phyloP scores from a whole-genome alignment of 345 rosid species.

The Conringia planisiliqua region DNA sequence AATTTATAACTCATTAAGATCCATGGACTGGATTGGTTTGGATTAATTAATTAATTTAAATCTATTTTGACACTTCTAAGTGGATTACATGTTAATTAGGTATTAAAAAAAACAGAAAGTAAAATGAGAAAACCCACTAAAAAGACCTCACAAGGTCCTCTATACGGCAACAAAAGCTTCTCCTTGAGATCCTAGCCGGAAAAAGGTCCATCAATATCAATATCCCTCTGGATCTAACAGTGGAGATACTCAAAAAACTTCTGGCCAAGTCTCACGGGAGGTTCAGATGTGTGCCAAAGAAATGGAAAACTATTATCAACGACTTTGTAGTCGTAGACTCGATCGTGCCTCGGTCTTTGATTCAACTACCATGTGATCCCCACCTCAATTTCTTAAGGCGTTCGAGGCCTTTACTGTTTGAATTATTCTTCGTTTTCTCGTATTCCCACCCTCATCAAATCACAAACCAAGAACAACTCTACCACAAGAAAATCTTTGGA shows the following conservation, averaged over 20 bases:
- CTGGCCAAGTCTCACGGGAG: background rate
- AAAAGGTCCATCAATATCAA: background rate
- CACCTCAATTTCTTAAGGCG: background rate
- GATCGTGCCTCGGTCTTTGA: background rate
- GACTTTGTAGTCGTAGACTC: background rate
- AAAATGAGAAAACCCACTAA: background rate
- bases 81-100: too few species aligned
- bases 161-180: background rate
- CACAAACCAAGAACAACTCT: background rate
- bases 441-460: background rate
- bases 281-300: background rate
- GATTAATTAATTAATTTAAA: too few species aligned
- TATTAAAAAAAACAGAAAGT: too few species aligned
- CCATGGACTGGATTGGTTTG: too few species aligned
- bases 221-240: background rate
- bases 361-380: background rate
- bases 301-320: background rate
- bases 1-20: too few species aligned
- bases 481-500: background rate
- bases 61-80: too few species aligned
- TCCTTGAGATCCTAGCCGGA: background rate
- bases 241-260: background rate
- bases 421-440: background rate
- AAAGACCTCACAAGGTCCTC: background rate
- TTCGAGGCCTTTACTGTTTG: background rate